Evolutionary conservation across 164 flowering plant genomes (phyloP), one percentile per base, ranked within the genome.

Genomic region (Aristolochia fimbriata): DNA sequence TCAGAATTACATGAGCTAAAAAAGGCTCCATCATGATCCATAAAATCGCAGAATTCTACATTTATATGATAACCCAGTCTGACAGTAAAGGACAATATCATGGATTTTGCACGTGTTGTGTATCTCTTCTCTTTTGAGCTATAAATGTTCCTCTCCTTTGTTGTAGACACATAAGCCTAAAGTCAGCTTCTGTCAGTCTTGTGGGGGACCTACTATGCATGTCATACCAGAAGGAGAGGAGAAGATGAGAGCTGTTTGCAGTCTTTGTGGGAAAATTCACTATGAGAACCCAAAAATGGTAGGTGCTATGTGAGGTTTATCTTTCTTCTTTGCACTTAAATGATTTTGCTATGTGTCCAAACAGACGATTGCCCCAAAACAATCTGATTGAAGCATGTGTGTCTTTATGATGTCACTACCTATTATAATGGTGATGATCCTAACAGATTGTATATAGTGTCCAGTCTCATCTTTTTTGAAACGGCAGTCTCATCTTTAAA

Each of bases 231-330:
- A 84, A 51, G 97, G 98, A 58, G 98, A 93, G 66, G 97, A 90
- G 73, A 86, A 83, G 76, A 59, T 65, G 53, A 81, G 96, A 74
- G 85, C 88, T 62, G 81, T 93, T 57, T 93, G 98, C 80, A 86
- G 88, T 13, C 64, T 57, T 15, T 93, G 98, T 69, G 87, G 79
- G 50, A 84, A 74, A 67, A 76, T 90, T 50, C 70, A 82, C 24
- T 93, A 93, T 70, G 87, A 87, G 76, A 93, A 93, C 67, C 98
- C 98, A 6, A 93, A 93, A 75, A 93, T 93, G 97, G 98, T 93
- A 47, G 22, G 47, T 21, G 37, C 27, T n/a, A 31, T 23, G 17
- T 49, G 9, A 19, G 5, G 56, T 53, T 22, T 53, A 30, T 33
- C 22, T 49, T 49, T 57, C 15, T n/a, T 7, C 59, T 57, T 31